Evolutionary conservation across 192 early-diverging fungal species (phyloP).

Genomic region (Coemansia sp.): DNA sequence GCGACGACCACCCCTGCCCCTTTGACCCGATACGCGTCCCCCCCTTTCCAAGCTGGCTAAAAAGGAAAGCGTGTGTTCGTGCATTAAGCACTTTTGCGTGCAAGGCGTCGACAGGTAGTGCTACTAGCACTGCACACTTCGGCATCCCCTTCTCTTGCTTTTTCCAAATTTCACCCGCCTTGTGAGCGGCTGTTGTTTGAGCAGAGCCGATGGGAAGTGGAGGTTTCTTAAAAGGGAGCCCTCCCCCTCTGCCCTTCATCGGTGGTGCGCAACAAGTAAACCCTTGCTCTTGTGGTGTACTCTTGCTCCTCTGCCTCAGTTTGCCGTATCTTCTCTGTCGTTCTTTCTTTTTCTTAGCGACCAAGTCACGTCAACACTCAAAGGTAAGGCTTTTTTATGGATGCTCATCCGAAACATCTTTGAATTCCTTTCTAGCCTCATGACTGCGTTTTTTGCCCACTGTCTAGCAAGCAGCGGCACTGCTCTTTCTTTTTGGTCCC

Average conservation of each 20-base stretch:
- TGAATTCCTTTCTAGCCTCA: not conserved
- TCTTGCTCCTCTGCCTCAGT: not conserved
- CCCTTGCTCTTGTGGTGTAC: not conserved
- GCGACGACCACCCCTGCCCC: conserved; percentile 18
- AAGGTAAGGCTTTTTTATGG: not conserved
- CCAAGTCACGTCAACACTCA: not conserved
- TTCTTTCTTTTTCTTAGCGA: not conserved
- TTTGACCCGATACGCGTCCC: conserved; percentile 26
- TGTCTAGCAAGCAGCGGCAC: not conserved
- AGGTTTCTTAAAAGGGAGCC: conserved; percentile 1
- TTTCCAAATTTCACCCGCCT: not conserved
- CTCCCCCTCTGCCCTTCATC: not conserved
- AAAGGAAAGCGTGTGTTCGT: conserved; percentile 7
- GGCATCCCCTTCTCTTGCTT: conserved; percentile 1
- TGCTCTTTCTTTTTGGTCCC: not conserved
- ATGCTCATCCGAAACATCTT: not conserved
- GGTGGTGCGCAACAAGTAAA: not conserved
- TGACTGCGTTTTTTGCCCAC: not conserved
- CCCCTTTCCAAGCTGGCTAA: conserved; percentile 1
- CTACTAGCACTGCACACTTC: not conserved
- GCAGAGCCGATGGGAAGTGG: not conserved
- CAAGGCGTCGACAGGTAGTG: conserved; percentile 18
- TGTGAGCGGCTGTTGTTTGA: not conserved
- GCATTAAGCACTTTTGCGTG: conserved; percentile 17
- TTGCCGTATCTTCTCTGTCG: not conserved